Evolutionary conservation across 768 basidiomycete species (phyloP), one percentile per base, ranked within the genome.

Genomic region (Polyporus arcularius): DNA sequence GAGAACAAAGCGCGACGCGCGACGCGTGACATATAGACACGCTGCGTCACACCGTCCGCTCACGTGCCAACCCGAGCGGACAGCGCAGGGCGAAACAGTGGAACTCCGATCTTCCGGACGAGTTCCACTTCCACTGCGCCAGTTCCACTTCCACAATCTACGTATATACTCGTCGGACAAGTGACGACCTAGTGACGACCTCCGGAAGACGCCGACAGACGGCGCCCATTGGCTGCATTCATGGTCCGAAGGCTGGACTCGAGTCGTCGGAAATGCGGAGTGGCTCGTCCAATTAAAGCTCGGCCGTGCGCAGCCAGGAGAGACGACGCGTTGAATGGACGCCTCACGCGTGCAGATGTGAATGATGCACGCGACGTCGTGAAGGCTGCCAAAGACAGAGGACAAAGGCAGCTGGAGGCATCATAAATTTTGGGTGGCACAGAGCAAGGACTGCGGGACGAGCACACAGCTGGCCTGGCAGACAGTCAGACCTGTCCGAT

Each of bases 361-460:
- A 6, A 35, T 11, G 35, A 35, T 35, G 35, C 35, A 35, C 35
- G 35, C 35, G 35, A 48, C 21, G 26, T 9, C 14, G n/a, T 45
- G 43, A 16, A 45, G 43, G 16, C 43, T 26, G 46, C 21, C n/a
- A 26, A 26, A 48, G 21, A 21, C 21, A 35, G 35, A 35, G 35
- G 35, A 11, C 35, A 11, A 26, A 26, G 35, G 6, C 35, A 35
- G 35, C 35, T 26, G 21, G 21, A 26, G 21, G 21, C 6, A 53
- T 55, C 53, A 50, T 35, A 55, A 50, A 42, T 21, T 55, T 50
- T 42, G 58, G 58, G 59, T 61, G 59, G 60, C 60, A 50, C 53
- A 42, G 11, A n/a, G 16, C 30, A 10, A 32, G 43, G 21, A 26
- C 21, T 26, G 21, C 21, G 21, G 21, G 21, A 26, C 21, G 21